These are phyloP conservation scores for Lachancea lanzarotensis DNA, from an alignment of 805 yeast species.

Conservation along the genomic window DNA sequence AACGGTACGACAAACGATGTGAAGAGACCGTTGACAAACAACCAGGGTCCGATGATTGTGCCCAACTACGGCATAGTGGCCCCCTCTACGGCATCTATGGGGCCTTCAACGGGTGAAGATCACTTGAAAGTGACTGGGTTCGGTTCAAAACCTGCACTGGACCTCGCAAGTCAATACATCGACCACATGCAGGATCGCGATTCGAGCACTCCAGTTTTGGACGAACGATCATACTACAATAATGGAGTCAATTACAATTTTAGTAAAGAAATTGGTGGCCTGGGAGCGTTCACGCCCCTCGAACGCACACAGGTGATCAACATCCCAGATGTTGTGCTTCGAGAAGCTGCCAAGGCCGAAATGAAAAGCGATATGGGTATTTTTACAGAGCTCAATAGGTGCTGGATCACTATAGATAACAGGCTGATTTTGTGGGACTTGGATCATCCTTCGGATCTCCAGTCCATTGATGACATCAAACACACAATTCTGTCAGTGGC, in stretches of 20 bases:
- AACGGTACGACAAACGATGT: constrained; percentile 2
- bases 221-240: constrained; percentile 43
- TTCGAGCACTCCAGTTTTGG: constrained; percentile 49
- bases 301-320: constrained; percentile 60
- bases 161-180: constrained; percentile 59
- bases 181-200: constrained; percentile 51
- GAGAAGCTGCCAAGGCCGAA: constrained; percentile 62
- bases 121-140: constrained; percentile 29
- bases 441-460: constrained; percentile 54
- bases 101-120: constrained; percentile 18
- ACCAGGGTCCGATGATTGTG: constrained; percentile 1
- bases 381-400: constrained; percentile 69
- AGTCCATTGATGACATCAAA: constrained; percentile 73
- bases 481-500: constrained; percentile 72
- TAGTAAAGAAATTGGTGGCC: constrained; percentile 41
- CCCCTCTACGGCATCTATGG: not conserved
- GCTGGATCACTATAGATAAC: constrained; percentile 82
- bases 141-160: constrained; percentile 35
- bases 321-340: constrained; percentile 76
- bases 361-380: constrained; percentile 73
- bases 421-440: constrained; percentile 83
- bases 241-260: constrained; percentile 64
- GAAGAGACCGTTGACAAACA: constrained; percentile 2
- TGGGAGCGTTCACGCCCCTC: constrained; percentile 61
- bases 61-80: constrained; percentile 3